Conservation (phyloP, 129 eudicot genomes). For the Ambrosia trifida region DNA sequence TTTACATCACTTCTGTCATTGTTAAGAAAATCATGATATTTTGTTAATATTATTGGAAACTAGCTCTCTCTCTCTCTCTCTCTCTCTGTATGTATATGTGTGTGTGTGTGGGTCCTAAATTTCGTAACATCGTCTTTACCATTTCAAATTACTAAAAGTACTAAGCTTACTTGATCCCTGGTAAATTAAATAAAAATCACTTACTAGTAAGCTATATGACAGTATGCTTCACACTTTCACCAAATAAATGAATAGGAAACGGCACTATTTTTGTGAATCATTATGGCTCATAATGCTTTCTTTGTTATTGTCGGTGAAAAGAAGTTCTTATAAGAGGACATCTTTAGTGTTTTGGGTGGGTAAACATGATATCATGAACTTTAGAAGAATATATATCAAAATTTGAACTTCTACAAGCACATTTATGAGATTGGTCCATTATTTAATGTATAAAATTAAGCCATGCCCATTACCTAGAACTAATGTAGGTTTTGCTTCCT, state of each 20-base stretch:
- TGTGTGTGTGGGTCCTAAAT: too few relatives aligned
- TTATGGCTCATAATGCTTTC: too few relatives aligned
- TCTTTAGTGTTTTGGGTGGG: neutral
- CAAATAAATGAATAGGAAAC: too few relatives aligned
- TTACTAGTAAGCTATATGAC: too few relatives aligned
- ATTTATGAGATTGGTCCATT: constrained; percentile 1
- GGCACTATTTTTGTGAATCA: too few relatives aligned
- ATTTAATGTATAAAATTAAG: neutral
- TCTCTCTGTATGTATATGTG: too few relatives aligned
- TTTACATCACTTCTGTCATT: constrained; percentile 2
- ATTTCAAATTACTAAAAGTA: too few relatives aligned
- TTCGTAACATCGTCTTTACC: too few relatives aligned
- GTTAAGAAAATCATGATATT: neutral
- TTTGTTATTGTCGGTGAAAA: neutral
- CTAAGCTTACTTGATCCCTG: too few relatives aligned
- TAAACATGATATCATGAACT: neutral
- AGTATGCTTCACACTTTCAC: too few relatives aligned
- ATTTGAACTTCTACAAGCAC: constrained; percentile 2
- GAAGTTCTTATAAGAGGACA: neutral
- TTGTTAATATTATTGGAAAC: constrained; percentile 1
- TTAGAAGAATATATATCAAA: neutral
- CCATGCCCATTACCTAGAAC: neutral
- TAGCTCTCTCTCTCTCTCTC: too few relatives aligned
- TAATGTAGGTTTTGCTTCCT: constrained; percentile 14
- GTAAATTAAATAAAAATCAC: too few relatives aligned